These are phyloP conservation scores for Cichorium intybus DNA, from an alignment of 140 eudicot species.

Conservation along the genomic window DNA sequence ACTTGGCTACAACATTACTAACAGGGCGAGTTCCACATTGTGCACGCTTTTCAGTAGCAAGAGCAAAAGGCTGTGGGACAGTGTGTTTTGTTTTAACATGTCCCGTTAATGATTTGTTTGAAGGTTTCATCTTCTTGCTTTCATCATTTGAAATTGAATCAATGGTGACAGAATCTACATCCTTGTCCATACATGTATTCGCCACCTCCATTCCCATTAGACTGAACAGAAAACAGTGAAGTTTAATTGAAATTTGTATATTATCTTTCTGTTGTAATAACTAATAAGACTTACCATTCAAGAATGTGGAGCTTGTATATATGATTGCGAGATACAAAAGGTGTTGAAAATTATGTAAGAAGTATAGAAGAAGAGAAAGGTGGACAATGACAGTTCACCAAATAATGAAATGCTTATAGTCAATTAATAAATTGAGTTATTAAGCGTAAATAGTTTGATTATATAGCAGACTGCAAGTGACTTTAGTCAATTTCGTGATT, in stretches of 20 bases:
- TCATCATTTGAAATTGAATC: conserved; percentile 42
- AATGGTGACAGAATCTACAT: conserved; percentile 45
- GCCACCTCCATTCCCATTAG: conserved; percentile 71
- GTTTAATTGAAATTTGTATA: too few relatives aligned
- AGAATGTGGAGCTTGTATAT: neutral
- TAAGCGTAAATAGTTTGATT: neutral
- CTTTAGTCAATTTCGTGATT: neutral
- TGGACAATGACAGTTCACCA: conserved; percentile 21
- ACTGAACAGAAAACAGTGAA: conserved; percentile 33
- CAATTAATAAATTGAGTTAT: conserved; percentile 1
- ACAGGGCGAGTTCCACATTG: conserved; percentile 48
- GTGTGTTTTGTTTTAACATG: conserved; percentile 65
- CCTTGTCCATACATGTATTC: conserved; percentile 68
- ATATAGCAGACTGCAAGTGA: neutral
- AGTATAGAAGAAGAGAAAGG: neutral
- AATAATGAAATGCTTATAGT: conserved; percentile 1
- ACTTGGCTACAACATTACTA: conserved; percentile 35
- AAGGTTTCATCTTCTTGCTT: conserved; percentile 42
- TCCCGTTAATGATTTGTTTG: conserved; percentile 44
- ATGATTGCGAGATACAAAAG: neutral
- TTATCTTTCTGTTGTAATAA: too few relatives aligned
- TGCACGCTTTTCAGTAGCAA: conserved; percentile 93
- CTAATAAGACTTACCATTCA: neutral
- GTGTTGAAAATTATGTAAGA: conserved; percentile 12
- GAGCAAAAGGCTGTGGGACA: conserved; percentile 88